Percentiles rank a stretch among this genome's conserved stretches.
Conservation (phyloP, 306 rosid genomes). For the Malus fusca region DNA sequence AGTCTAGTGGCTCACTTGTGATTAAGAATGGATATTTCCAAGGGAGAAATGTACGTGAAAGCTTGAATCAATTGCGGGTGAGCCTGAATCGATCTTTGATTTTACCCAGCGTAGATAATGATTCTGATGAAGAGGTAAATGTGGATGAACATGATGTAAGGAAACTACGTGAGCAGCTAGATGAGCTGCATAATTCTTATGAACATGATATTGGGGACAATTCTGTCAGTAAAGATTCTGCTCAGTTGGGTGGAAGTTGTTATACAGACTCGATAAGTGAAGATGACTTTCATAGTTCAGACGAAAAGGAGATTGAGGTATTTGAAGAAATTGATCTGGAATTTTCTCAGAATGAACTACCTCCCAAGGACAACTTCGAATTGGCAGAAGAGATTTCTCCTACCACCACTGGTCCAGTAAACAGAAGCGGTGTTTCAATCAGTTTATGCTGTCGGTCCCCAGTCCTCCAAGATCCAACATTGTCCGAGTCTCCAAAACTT, state of each 20-base stretch:
- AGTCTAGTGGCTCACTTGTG: constrained; percentile 44
- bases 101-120: constrained; percentile 47
- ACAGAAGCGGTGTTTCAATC: constrained; percentile 62
- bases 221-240: constrained; percentile 35
- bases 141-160: constrained; percentile 62
- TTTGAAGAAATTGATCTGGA: constrained; percentile 37
- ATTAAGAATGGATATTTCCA: constrained; percentile 48
- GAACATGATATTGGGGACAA: constrained; percentile 37
- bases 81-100: constrained; percentile 84
- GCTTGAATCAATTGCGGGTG: constrained; percentile 74
- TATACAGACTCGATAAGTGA: constrained; percentile 40
- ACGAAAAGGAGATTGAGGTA: constrained; percentile 47
- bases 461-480: constrained; percentile 58
- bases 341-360: constrained; percentile 22
- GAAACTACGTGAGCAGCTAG: constrained; percentile 59
- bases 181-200: constrained; percentile 47
- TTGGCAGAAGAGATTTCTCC: constrained; percentile 23
- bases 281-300: constrained; percentile 32
- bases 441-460: constrained; percentile 45
- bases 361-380: constrained; percentile 30
- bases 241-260: constrained; percentile 42
- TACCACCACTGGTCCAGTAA: constrained; percentile 28
- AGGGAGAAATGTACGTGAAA: constrained; percentile 66
- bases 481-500: constrained; percentile 89
- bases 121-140: constrained; percentile 52